These are phyloP conservation scores for Sisymbrium irio DNA, from an alignment of 345 rosid genomes.

Conservation along the genomic window DNA sequence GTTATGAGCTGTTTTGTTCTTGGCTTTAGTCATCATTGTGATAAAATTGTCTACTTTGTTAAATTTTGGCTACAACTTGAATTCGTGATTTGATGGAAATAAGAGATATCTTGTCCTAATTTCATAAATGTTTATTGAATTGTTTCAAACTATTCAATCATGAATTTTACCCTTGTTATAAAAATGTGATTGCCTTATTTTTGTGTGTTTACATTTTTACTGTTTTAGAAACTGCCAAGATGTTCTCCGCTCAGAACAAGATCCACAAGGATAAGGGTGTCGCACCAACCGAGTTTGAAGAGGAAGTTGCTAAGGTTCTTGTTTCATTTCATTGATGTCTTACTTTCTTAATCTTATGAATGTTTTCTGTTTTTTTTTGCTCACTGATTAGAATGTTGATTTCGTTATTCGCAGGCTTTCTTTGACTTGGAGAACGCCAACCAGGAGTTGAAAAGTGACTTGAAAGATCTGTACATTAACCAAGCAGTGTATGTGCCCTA, in stretches of 20 bases:
- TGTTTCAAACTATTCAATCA: too few species aligned
- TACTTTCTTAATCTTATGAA: too few species aligned
- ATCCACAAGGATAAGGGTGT: constrained; percentile 85
- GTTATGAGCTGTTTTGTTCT: background rate
- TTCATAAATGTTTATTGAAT: too few species aligned
- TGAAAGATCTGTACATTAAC: constrained; percentile 81
- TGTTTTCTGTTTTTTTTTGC: background rate
- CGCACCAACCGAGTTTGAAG: constrained; percentile 85
- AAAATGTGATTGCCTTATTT: background rate
- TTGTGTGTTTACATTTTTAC: background rate
- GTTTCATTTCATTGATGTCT: background rate
- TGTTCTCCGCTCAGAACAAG: constrained; percentile 75
- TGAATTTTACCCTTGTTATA: background rate
- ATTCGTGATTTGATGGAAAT: too few species aligned
- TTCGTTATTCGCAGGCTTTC: constrained; percentile 48
- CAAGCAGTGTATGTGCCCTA: constrained; percentile 55
- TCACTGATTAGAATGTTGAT: background rate
- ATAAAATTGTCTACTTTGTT: background rate
- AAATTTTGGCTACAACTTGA: too few species aligned
- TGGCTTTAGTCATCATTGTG: background rate
- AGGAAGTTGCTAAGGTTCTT: constrained; percentile 73
- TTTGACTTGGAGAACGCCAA: constrained; percentile 84
- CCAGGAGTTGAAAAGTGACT: constrained; percentile 75
- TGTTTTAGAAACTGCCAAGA: constrained; percentile 48
- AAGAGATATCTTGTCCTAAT: too few species aligned